These are phyloP conservation scores for Chloranthus sessilifolius DNA, from an alignment of 164 flowering plant species.

Conservation along the genomic window DNA sequence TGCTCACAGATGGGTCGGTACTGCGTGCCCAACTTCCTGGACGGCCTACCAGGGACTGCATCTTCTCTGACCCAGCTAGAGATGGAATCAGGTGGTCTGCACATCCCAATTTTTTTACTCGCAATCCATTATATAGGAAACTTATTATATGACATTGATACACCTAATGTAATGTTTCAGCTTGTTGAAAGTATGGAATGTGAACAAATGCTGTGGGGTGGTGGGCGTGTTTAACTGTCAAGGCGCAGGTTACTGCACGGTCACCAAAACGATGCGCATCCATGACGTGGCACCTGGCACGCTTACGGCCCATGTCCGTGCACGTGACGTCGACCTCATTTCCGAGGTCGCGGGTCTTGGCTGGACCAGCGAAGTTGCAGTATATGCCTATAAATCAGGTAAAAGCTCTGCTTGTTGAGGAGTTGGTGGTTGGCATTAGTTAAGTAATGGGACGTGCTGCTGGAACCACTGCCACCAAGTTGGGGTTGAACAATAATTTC, in stretches of 20 bases:
- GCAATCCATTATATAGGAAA: not conserved
- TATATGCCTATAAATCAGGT: constrained; percentile 65
- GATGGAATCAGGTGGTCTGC: constrained; percentile 71
- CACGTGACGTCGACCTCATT: constrained; percentile 60
- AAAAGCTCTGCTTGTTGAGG: not conserved
- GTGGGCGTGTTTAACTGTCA: constrained; percentile 98
- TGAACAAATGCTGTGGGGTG: constrained; percentile 79
- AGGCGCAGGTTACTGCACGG: constrained; percentile 97
- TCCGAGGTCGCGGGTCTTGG: constrained; percentile 55
- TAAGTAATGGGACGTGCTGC: too few species aligned
- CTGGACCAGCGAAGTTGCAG: constrained; percentile 67
- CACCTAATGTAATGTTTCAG: constrained; percentile 44
- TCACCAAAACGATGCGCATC: constrained; percentile 71
- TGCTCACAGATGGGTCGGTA: constrained; percentile 97
- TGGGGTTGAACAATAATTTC: too few species aligned
- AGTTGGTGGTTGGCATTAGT: too few species aligned
- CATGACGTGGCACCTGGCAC: constrained; percentile 84
- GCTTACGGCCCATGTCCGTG: constrained; percentile 55
- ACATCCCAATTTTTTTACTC: not conserved
- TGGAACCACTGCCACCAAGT: too few species aligned
- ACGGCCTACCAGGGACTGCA: constrained; percentile 82
- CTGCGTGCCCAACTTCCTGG: constrained; percentile 93
- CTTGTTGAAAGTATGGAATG: constrained; percentile 89
- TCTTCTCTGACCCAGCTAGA: constrained; percentile 90
- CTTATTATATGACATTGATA: too few species aligned